Evolutionary conservation across 1,284 basidiomycete species (phyloP).

Genomic region (Ceratobasidium sp.): DNA sequence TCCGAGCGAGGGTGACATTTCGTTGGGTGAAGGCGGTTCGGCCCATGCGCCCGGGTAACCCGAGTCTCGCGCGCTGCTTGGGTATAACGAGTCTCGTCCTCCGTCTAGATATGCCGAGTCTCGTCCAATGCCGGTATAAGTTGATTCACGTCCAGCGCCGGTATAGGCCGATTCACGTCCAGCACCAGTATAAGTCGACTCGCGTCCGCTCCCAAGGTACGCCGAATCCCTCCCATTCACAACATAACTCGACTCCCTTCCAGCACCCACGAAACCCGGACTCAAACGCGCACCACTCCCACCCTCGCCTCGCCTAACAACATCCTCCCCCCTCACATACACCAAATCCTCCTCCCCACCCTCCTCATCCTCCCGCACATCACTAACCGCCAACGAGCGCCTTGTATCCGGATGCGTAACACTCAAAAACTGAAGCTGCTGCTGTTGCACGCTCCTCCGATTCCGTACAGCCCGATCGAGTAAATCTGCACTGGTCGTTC

Average conservation of each 20-base stretch:
- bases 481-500: conserved; percentile 34
- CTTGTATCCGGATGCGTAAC: conserved; percentile 17
- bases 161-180: no score
- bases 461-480: conserved; percentile 12
- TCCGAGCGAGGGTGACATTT: conserved; percentile 16
- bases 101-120: background rate
- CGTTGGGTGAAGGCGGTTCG: conserved; percentile 32
- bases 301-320: background rate
- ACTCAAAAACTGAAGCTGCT: conserved; percentile 24
- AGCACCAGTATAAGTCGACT: conserved; percentile 18
- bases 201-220: background rate
- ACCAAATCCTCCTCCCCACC: conserved; percentile 29
- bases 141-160: conserved; percentile 12
- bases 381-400: background rate
- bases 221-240: conserved; percentile 5
- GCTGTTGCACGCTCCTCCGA: conserved; percentile 23
- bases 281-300: no score
- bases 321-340: conserved; percentile 24
- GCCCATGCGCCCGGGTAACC: conserved; percentile 1
- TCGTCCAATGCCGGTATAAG: background rate
- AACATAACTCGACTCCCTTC: no score
- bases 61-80: background rate
- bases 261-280: no score
- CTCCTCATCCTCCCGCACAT: conserved; percentile 6
- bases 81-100: conserved; percentile 11